Conservation (phyloP, 345 rosid genomes). For the Salix suchowensis region DNA sequence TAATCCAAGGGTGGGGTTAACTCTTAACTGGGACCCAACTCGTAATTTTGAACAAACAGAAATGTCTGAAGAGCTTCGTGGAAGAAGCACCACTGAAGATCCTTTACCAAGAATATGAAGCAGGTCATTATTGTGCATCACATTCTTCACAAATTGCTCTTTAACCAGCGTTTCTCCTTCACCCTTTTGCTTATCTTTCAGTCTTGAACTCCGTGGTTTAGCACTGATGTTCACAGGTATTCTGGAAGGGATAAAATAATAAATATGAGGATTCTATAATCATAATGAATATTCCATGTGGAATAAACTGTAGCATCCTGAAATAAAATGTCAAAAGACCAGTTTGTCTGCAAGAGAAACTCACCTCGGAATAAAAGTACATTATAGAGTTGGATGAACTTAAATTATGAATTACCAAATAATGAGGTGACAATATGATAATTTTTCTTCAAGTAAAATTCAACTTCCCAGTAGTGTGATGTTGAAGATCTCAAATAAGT, state of each 20-base stretch:
- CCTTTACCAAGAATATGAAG: constrained; percentile 77
- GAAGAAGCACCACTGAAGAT: constrained; percentile 67
- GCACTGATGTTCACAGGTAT: constrained; percentile 41
- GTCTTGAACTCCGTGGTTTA: constrained; percentile 89
- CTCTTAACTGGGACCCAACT: constrained; percentile 58
- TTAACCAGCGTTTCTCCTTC: constrained; percentile 85
- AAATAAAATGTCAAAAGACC: neutral
- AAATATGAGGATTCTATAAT: constrained; percentile 11
- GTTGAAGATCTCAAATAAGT: neutral
- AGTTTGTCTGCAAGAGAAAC: neutral
- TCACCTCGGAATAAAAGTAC: neutral
- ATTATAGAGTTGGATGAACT: neutral
- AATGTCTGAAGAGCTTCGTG: constrained; percentile 63
- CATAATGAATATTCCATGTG: neutral
- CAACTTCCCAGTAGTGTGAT: neutral
- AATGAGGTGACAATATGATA: neutral
- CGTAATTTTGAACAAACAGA: constrained; percentile 67
- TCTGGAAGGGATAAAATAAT: constrained; percentile 43
- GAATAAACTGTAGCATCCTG: constrained; percentile 1
- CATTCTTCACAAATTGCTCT: constrained; percentile 67
- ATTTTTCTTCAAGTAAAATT: neutral
- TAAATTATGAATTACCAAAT: neutral
- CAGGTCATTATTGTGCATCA: constrained; percentile 58
- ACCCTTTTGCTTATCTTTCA: constrained; percentile 80
- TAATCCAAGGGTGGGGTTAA: constrained; percentile 32